Evolutionary conservation across 2,329 filamentous ascomycete genomes (phyloP), one percentile per base, ranked within the genome.

Genomic region (Colletotrichum endophyticum): DNA sequence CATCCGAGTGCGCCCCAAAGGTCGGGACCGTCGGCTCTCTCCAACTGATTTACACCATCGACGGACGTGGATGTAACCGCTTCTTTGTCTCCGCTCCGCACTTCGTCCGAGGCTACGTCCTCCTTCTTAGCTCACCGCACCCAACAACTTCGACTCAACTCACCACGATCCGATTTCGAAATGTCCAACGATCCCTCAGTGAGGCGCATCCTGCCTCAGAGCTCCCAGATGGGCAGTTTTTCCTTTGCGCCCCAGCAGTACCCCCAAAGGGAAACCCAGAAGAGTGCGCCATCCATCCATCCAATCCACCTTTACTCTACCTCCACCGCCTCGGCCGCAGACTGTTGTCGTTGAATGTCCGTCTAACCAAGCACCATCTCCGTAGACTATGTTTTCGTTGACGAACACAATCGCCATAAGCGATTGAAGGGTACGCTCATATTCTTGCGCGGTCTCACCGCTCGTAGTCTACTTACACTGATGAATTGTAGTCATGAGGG

Each of bases 351-450:
- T 32, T 32, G 19, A 32, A 13, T 62, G 27, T 62, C 28, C 13
- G 28, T 62, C 59, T 62, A 62, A 62, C 59, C 30, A 62, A 32
- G 13, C 28, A 32, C 19, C 59, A 32, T 32, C 12, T 71, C 72
- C 78, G 70, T 83, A 98, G 96, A 98, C 85, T 99, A 98, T 94
- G 97, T 99, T 81, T 99, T 99, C 83, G 97, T 99, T 74, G 96
- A 99, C 85, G 96, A 99, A 85, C 97, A 99, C 86, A 99, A 99
- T 88, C 94, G 97, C 79, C 97, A 99, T 86, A 99, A 99, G 87
- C 92, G 96, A 81, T 88, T 99, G 78, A 99, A 99, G 90, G 95
- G 95, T 97, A 91, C 80, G 85, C 36, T 57, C 63, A 68, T 64
- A 28, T 44, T 27, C 49, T 68, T 30, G 30, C 25, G 36, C 49